Base-by-base conservation (phyloP, 2,329 filamentous ascomycete species). In the Lecanicillium sp. region DNA sequence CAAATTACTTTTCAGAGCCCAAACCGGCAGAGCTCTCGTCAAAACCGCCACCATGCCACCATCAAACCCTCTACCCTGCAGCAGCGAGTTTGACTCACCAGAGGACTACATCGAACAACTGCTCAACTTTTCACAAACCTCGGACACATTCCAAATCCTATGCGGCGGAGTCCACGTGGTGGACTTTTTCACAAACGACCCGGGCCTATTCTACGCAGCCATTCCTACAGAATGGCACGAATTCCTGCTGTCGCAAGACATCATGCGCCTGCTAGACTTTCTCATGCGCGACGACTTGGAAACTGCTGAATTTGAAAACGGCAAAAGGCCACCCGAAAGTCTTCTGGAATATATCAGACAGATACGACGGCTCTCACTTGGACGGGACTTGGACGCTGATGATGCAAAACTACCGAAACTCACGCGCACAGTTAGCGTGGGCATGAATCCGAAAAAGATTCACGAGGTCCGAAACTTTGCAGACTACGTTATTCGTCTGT, bases 161-260 rank as follows among this genome's bases (percentile, higher is more conserved):
- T 95, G 88, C 55, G 92, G 92, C 38, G 89, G 90, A n/a, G 85
- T 96, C 1, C 92, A 98, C 56, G 89, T 98, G 45, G 72, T 96
- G 41, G 92, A 98, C 58, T 96, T 98, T 62, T 87, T 95, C 64
- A 95, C 88, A 3, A 77, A 78, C 30, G 77, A 87, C 34, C 85
- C 87, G 5, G 83, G 87, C 46, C 71, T 95, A 0, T 98, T 95
- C 57, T 76, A 83, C 37, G 70, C 74, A 2, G 73, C 90, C 2
- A 61, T 98, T 2, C 85, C 88, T 0, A 57, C 73, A 43, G 80
- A 88, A 59, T 98, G 92, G 92, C 78, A 85, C 46, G 55, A 68
- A 0, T 96, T 88, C 64, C 80, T 96, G 48, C 64, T 82, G 27
- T 61, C 71, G 14, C 75, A 78, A 53, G 76, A 84, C 36, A 75